phyloP scores from a whole-genome alignment of 441 rosid species.

The Corymbia citriodora region DNA sequence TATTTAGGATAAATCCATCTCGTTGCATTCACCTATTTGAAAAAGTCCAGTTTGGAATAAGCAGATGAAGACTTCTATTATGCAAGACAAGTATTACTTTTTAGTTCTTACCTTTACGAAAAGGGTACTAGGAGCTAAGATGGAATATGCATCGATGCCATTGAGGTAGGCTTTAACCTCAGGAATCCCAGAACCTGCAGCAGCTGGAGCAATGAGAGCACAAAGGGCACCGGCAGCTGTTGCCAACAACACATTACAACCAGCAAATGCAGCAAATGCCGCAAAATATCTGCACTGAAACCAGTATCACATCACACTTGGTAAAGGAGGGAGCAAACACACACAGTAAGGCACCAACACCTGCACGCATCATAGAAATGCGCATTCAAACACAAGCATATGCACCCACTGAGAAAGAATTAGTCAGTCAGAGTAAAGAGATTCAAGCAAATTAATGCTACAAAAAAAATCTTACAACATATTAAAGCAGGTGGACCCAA shows the following conservation, averaged over 20 bases:
- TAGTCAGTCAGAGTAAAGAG: not conserved
- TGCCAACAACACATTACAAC: slow-evolving; percentile 69
- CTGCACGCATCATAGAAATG: not conserved
- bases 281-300: slow-evolving; percentile 57
- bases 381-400: not conserved
- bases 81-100: not conserved
- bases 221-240: slow-evolving; percentile 64
- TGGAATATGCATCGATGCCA: slow-evolving; percentile 88
- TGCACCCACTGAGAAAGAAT: not conserved
- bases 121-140: slow-evolving; percentile 88
- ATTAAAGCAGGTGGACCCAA: not conserved
- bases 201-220: slow-evolving; percentile 89
- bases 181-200: slow-evolving; percentile 97
- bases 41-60: not conserved
- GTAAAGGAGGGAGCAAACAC: not conserved
- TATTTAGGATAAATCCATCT: not conserved
- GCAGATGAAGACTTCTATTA: not conserved
- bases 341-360: not conserved
- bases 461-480: not conserved
- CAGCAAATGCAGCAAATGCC: slow-evolving; percentile 59
- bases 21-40: not conserved
- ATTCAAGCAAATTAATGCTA: not conserved
- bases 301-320: not conserved
- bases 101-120: slow-evolving; percentile 64
- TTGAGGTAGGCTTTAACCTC: slow-evolving; percentile 98